phyloP scores from a whole-genome alignment of 768 basidiomycete genomes.

The Pleurotus tuoliensis region DNA sequence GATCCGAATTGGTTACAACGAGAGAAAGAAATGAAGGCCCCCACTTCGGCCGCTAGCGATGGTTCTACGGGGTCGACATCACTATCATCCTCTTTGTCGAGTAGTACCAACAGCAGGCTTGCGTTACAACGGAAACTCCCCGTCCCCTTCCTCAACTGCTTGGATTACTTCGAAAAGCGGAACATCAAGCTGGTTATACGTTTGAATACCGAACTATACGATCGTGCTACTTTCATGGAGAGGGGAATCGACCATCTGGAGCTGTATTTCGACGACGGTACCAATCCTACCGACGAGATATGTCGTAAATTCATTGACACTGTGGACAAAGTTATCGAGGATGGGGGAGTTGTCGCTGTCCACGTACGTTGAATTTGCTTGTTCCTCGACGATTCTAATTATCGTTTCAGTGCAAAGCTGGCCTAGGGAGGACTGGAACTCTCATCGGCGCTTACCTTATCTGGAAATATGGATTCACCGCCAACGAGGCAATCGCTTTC shows the following conservation, averaged over 20 bases:
- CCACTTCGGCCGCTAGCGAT: constrained; percentile 26
- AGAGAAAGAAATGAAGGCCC: constrained; percentile 58
- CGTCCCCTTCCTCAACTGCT: constrained; percentile 81
- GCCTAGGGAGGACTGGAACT: constrained; percentile 93
- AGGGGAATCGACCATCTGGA: constrained; percentile 87
- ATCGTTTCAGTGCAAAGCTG: constrained; percentile 79
- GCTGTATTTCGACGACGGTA: constrained; percentile 97
- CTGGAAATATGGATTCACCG: constrained; percentile 98
- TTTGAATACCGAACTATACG: constrained; percentile 90
- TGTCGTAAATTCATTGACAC: constrained; percentile 87
- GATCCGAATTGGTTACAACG: constrained; percentile 78
- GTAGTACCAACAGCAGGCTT: constrained; percentile 30
- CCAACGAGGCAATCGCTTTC: constrained; percentile 92
- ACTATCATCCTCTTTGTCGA: constrained; percentile 21
- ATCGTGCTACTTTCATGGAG: constrained; percentile 74
- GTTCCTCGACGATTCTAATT: constrained; percentile 15
- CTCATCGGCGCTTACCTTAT: constrained; percentile 97
- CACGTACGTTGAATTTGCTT: constrained; percentile 53
- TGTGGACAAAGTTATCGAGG: constrained; percentile 72
- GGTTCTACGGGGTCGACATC: constrained; percentile 11
- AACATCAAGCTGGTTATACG: constrained; percentile 90
- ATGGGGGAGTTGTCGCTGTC: constrained; percentile 81
- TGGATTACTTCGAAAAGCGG: constrained; percentile 88
- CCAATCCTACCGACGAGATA: constrained; percentile 95
- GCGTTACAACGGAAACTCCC: constrained; percentile 77